A percentile compares a stretch with the other conserved stretches of the same genome.
These are phyloP conservation scores for Thraustochytrium striatum DNA, from an alignment of 352 stramenopile genomes.

Conservation along the genomic window DNA sequence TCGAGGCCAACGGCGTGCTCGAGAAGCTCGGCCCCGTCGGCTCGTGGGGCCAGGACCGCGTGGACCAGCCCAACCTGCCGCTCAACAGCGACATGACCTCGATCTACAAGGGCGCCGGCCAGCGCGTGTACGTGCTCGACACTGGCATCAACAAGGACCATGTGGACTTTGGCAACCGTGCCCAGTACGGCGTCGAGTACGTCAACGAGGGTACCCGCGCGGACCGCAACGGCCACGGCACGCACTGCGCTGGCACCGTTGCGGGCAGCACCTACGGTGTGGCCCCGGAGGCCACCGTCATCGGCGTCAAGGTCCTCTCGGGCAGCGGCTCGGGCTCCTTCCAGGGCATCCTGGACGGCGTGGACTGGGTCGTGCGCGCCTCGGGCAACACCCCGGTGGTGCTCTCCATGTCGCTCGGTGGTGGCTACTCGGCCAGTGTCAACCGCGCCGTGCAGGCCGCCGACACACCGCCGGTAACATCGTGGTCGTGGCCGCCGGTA, in stretches of 20 bases:
- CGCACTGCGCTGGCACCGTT: constrained; percentile 48
- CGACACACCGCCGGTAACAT: constrained; percentile 35
- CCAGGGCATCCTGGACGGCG: not conserved
- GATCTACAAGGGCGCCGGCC: not conserved
- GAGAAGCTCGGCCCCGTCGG: not conserved
- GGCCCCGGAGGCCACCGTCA: constrained; percentile 26
- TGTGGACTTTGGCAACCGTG: constrained; percentile 30
- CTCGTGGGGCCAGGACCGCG: constrained; percentile 24
- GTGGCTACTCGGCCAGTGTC: constrained; percentile 2
- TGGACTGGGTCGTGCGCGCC: no score
- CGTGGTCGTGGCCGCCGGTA: constrained; percentile 47
- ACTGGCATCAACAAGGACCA: constrained; percentile 37
- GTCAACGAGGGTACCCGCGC: not conserved
- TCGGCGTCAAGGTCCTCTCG: constrained; percentile 40
- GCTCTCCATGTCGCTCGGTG: constrained; percentile 30
- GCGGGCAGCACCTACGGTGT: constrained; percentile 30
- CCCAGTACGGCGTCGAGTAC: not conserved
- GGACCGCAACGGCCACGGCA: constrained; percentile 48
- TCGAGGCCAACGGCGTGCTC: not conserved
- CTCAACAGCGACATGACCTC: not conserved
- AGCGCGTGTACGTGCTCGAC: constrained; percentile 47
- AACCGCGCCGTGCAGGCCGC: constrained; percentile 29
- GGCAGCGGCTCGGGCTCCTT: constrained; percentile 3
- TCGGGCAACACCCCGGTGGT: no score
- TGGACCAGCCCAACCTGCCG: constrained; percentile 31